Base-by-base conservation (phyloP, 1,139 yeast species). In the Yamadazyma friedrichii region DNA sequence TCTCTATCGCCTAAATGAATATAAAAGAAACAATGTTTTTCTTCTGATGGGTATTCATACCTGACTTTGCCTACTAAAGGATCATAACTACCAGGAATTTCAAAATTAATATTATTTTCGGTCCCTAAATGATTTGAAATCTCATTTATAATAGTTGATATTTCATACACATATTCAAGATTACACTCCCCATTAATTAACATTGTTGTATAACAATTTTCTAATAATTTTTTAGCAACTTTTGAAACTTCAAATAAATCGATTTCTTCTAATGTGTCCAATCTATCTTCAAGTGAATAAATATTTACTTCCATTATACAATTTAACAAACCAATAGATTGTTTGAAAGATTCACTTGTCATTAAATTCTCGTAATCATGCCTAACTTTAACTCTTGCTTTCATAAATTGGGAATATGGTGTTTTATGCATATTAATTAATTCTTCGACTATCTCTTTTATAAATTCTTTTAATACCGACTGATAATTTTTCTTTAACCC, bases 1-100 rank as follows among this genome's bases (percentile, higher is more conserved):
- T 58, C 54, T 41, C 82, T 60, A 2, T 47, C 39, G 0, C 87
- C 87, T 1, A 81, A 61, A 55, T 83, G 86, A 27, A 81, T 56
- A 50, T 75, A 83, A 48, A 68, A 43, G 35, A 44, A 44, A 35
- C 51, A 48, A 24, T 40, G 46, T 15, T 40, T 44, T 9, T 31
- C 26, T 10, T 17, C 9, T 6, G 30, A 31, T 9, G 30, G 15
- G 17, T 39, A 41, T 20, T 32, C 40, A 24, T 40, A 39, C n/a
- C 35, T 33, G 11, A 27, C 24, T 22, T 45, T 50, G 4, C 53
- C 53, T 6, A 9, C 6, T 0, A 35, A 2, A 3, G 48, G 51
- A n/a, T 6, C 9, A 26, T 22, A 46, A n/a, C 48, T 37, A 6
- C 44, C 39, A 2, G 54, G 52, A 28, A 43, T 43, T 9, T 29